Evolutionary conservation across 2,329 filamentous ascomycete genomes (phyloP), one percentile per base, ranked within the genome.

Genomic region (Curvularia sp.): DNA sequence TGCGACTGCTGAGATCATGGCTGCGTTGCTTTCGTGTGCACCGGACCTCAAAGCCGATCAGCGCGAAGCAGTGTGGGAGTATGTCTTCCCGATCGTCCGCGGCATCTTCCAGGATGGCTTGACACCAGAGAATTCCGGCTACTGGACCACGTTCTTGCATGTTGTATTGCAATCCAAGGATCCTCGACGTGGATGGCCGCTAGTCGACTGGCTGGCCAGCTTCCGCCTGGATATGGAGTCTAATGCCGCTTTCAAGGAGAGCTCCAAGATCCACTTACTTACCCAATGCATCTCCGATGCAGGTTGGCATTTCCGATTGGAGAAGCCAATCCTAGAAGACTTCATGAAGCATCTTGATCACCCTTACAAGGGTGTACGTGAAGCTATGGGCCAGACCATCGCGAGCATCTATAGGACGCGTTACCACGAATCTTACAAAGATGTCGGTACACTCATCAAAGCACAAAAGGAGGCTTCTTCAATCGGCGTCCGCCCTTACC

Each of bases 231-330:
- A 99, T 74, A 94, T 98, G 89, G 83, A 87, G 5, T 97, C 94
- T 0, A 97, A 98, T 73, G 95, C 96, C 4, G 95, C 95, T 0
- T 99, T 99, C 84, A 99, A 99, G 76, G 96, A 99, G 76, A 97
- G 94, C 55, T 96, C 94, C 28, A 97, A 98, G 80, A 92, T 99
- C 15, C 89, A 95, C 65, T 82, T 99, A 30, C 83, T 99, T 18
- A 92, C 97, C 67, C 92, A 96, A 66, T 86, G 91, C 62, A 90
- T 99, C 58, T 88, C 88, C 44, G 93, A 97, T 69, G 86, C 89
- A 35, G 95, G 95, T 1, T 99, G 96, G 95, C 95, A 99, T 76
- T 99, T 97, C 83, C 92, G 92, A 62, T 83, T 92, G 10, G 92
- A 96, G 67, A 87, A 92, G 78, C 93, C 93, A 0, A 94, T 99